Conservation (phyloP, 352 stramenopile species). For the Phytopythium boreale region DNA sequence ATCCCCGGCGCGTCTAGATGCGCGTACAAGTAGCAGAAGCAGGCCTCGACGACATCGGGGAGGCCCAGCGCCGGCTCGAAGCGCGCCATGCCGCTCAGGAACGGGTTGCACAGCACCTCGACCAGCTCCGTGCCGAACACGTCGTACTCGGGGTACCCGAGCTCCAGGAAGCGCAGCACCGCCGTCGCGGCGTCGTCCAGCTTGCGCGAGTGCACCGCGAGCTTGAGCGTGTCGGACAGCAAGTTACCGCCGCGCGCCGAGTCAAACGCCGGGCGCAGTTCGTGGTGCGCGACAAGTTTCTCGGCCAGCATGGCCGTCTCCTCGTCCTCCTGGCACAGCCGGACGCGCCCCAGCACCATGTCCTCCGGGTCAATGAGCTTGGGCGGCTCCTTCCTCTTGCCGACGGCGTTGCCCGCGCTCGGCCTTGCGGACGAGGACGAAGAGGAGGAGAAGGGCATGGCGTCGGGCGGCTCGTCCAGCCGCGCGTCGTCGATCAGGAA, state of each 20-base stretch:
- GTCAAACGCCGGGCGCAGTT: constrained; percentile 68
- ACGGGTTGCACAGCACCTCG: constrained; percentile 81
- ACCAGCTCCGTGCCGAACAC: constrained; percentile 74
- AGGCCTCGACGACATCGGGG: constrained; percentile 74
- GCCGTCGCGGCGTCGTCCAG: constrained; percentile 68
- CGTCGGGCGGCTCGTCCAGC: constrained; percentile 57
- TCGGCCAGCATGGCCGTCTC: constrained; percentile 64
- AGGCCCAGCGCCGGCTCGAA: constrained; percentile 85
- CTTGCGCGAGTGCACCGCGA: constrained; percentile 53
- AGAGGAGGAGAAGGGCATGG: constrained; percentile 67
- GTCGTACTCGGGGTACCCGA: constrained; percentile 85
- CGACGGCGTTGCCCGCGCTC: background rate
- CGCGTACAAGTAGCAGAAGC: constrained; percentile 77
- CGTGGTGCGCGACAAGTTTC: constrained; percentile 76
- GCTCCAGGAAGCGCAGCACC: constrained; percentile 77
- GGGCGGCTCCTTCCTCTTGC: constrained; percentile 37
- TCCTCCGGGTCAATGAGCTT: constrained; percentile 83
- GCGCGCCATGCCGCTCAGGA: constrained; percentile 79
- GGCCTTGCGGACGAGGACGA: background rate
- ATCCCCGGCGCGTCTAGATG: constrained; percentile 72
- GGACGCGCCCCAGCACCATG: constrained; percentile 73
- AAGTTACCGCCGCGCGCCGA: constrained; percentile 72
- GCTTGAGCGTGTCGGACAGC: constrained; percentile 63
- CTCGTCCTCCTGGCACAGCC: constrained; percentile 60
- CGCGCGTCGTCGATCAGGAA: constrained; percentile 78